These are phyloP conservation scores for Moniliella sp. DNA, from an alignment of 1,284 basidiomycete genomes.

Conservation along the genomic window DNA sequence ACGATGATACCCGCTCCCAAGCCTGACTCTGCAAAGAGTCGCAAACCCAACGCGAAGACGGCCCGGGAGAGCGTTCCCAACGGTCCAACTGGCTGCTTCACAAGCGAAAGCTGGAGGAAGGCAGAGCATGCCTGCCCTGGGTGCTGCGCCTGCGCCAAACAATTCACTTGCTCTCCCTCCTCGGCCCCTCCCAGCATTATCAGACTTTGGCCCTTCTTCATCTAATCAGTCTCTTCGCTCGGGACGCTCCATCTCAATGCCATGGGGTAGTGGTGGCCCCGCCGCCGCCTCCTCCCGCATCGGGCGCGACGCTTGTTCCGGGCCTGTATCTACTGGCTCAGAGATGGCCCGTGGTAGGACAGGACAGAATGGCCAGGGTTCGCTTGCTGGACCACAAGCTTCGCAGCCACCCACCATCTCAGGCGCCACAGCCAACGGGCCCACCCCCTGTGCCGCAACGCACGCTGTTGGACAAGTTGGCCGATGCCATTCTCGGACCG, in stretches of 20 bases:
- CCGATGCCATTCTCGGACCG: constrained; percentile 35
- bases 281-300: not conserved
- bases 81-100: constrained; percentile 1
- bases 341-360: too few species aligned
- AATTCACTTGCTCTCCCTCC: not conserved
- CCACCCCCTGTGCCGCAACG: constrained; percentile 5
- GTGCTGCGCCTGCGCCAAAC: not conserved
- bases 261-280: not conserved
- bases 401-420: too few species aligned
- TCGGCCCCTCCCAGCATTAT: not conserved
- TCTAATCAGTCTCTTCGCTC: too few species aligned
- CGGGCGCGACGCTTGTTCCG: too few species aligned
- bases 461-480: constrained; percentile 35
- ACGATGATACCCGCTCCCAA: constrained; percentile 44
- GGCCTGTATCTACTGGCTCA: too few species aligned
- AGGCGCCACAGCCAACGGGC: too few species aligned
- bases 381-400: too few species aligned
- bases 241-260: not conserved
- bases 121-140: constrained; percentile 1
- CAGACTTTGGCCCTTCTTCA: not conserved
- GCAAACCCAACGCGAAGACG: constrained; percentile 11
- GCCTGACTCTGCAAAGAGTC: constrained; percentile 13
- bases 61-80: constrained; percentile 1
- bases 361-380: too few species aligned
- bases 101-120: not conserved